phyloP scores from a whole-genome alignment of 805 yeast genomes.

The Spathaspora sp. region DNA sequence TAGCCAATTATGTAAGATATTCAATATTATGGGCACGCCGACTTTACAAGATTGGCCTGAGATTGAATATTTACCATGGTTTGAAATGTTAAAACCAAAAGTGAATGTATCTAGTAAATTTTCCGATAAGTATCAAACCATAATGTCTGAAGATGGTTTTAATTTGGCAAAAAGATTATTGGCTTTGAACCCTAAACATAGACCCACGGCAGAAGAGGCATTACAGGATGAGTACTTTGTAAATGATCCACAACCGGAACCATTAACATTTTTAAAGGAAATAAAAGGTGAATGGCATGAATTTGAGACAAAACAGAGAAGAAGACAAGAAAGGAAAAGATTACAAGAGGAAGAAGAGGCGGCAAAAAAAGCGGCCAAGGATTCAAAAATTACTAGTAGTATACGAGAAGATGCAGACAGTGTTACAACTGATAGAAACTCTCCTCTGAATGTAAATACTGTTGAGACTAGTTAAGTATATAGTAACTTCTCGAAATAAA shows the following conservation, averaged over 20 bases:
- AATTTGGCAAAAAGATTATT: slow-evolving; percentile 65
- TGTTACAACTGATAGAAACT: not conserved
- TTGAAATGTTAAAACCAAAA: slow-evolving; percentile 71
- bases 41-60: slow-evolving; percentile 70
- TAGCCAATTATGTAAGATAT: slow-evolving; percentile 74
- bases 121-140: slow-evolving; percentile 26
- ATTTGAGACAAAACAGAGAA: slow-evolving; percentile 83
- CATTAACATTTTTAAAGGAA: slow-evolving; percentile 51
- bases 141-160: slow-evolving; percentile 51
- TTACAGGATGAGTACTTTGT: slow-evolving; percentile 63
- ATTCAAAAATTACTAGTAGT: not conserved
- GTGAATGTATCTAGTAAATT: slow-evolving; percentile 29
- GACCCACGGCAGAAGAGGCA: slow-evolving; percentile 70
- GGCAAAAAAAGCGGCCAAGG: slow-evolving; percentile 3
- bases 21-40: slow-evolving; percentile 86
- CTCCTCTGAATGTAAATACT: slow-evolving; percentile 1
- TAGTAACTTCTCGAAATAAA: not conserved
- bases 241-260: slow-evolving; percentile 64
- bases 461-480: not conserved
- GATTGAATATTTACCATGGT: slow-evolving; percentile 85
- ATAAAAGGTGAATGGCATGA: slow-evolving; percentile 93
- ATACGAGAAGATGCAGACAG: not conserved
- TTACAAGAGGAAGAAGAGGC: slow-evolving; percentile 26
- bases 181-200: slow-evolving; percentile 59
- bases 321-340: slow-evolving; percentile 46